Percentiles rank a stretch among this genome's conserved stretches.
These are phyloP conservation scores for Plantago coronopus DNA, from an alignment of 305 asterid species.

Conservation along the genomic window DNA sequence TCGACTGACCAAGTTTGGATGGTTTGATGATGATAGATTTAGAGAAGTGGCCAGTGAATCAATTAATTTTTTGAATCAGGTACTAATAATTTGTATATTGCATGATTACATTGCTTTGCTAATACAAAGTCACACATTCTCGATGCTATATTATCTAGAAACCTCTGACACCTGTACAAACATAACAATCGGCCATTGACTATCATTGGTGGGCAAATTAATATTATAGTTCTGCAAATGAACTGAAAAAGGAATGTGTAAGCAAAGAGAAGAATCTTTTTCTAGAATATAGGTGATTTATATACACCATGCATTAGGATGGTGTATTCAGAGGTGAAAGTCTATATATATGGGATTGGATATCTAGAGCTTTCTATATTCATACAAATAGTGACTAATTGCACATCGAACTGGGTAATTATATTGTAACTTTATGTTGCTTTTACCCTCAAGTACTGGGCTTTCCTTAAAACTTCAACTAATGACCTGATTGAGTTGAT, in stretches of 20 bases:
- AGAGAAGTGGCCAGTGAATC: slow-evolving; percentile 89
- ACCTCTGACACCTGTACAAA: slow-evolving; percentile 10
- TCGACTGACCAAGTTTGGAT: slow-evolving; percentile 95
- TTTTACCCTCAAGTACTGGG: not conserved
- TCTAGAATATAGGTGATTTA: too few relatives aligned
- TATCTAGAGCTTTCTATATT: not conserved
- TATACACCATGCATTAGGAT: not conserved
- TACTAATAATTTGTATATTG: slow-evolving; percentile 24
- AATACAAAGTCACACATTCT: slow-evolving; percentile 14
- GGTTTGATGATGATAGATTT: slow-evolving; percentile 96
- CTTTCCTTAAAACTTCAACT: too few relatives aligned
- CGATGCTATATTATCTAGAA: slow-evolving; percentile 7
- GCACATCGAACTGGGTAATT: not conserved
- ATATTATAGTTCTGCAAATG: not conserved
- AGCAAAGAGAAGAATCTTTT: not conserved
- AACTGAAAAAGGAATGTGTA: too few relatives aligned
- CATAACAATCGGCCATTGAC: not conserved
- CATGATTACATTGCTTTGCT: slow-evolving; percentile 13
- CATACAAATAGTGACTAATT: not conserved
- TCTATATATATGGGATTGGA: not conserved
- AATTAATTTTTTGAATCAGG: slow-evolving; percentile 87
- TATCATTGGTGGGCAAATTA: not conserved
- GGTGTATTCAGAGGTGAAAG: not conserved
- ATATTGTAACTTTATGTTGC: not conserved
- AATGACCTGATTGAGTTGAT: not conserved